A percentile compares a stretch with the other conserved stretches of the same genome.
Conservation (phyloP, 169 alveolate genomes). For the Eimeria sp. region DNA sequence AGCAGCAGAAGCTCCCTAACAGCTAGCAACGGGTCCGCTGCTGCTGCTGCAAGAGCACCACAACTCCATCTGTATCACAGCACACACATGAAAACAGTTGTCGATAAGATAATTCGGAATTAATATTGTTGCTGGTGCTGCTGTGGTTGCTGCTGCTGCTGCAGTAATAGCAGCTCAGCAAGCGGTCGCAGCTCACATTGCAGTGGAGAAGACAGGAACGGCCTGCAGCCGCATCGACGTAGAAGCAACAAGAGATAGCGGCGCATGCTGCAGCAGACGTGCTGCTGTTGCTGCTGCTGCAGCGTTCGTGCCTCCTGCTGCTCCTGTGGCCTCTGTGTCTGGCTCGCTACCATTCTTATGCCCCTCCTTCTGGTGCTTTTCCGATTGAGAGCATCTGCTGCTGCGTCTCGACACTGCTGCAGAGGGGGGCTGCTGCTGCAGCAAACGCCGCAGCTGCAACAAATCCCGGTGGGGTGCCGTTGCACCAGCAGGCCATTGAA, state of each 20-base stretch:
- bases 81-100: slow-evolving; percentile 10
- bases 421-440: slow-evolving; percentile 54
- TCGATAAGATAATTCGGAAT: not conserved
- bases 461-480: slow-evolving; percentile 30
- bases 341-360: not conserved
- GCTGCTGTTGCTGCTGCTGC: slow-evolving; percentile 53
- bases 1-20: slow-evolving; percentile 21
- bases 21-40: not conserved
- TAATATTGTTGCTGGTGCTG: not conserved
- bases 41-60: slow-evolving; percentile 37
- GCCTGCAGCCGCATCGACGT: slow-evolving; percentile 38
- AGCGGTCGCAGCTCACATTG: not conserved
- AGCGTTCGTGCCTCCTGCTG: not conserved
- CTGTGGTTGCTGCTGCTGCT: slow-evolving; percentile 22
- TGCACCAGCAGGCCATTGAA: slow-evolving; percentile 20
- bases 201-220: not conserved
- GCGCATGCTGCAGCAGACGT: slow-evolving; percentile 12
- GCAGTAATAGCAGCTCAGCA: not conserved
- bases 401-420: slow-evolving; percentile 28
- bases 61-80: not conserved
- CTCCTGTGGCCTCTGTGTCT: not conserved
- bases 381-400: not conserved
- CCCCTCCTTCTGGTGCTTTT: not conserved
- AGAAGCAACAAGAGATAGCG: slow-evolving; percentile 25
- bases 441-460: slow-evolving; percentile 3